Conservation (phyloP, 495 filamentous ascomycete genomes). For the Saxophila tyrrhenica region DNA sequence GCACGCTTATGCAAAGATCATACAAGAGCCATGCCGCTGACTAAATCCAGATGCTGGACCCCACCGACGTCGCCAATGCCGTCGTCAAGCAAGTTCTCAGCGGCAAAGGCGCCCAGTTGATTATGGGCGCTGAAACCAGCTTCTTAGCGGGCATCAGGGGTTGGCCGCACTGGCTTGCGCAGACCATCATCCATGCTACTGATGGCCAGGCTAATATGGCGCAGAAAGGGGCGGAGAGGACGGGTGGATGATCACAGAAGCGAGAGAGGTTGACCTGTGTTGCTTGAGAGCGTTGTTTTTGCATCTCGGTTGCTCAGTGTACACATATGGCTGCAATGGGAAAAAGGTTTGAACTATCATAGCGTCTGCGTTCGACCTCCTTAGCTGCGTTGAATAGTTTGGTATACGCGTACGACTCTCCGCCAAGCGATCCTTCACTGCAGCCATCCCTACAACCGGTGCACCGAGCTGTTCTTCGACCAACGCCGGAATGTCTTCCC, state of each 20-base stretch:
- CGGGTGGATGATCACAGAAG: not conserved
- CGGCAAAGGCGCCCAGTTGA: slow-evolving; percentile 17
- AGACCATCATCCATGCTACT: not conserved
- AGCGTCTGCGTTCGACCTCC: too few relatives aligned
- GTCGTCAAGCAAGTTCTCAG: slow-evolving; percentile 22
- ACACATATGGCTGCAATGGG: too few relatives aligned
- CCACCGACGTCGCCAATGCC: slow-evolving; percentile 20
- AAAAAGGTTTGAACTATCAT: too few relatives aligned
- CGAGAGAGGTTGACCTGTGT: not conserved
- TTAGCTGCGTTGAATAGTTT: too few relatives aligned
- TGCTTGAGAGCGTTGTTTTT: too few relatives aligned
- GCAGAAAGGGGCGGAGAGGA: not conserved
- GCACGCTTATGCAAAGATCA: not conserved
- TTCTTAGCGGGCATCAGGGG: slow-evolving; percentile 5
- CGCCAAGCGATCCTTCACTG: too few relatives aligned
- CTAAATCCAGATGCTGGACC: slow-evolving; percentile 13
- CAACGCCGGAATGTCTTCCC: slow-evolving; percentile 47
- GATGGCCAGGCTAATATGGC: not conserved
- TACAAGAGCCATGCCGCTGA: not conserved
- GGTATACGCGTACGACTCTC: too few relatives aligned
- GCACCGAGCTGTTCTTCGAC: slow-evolving; percentile 43
- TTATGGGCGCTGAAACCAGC: slow-evolving; percentile 7
- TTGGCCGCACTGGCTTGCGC: slow-evolving; percentile 21
- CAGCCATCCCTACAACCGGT: slow-evolving; percentile 42
- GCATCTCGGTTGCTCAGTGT: too few relatives aligned